phyloP scores from a whole-genome alignment of 352 stramenopile genomes.

The Discostella stelligera region DNA sequence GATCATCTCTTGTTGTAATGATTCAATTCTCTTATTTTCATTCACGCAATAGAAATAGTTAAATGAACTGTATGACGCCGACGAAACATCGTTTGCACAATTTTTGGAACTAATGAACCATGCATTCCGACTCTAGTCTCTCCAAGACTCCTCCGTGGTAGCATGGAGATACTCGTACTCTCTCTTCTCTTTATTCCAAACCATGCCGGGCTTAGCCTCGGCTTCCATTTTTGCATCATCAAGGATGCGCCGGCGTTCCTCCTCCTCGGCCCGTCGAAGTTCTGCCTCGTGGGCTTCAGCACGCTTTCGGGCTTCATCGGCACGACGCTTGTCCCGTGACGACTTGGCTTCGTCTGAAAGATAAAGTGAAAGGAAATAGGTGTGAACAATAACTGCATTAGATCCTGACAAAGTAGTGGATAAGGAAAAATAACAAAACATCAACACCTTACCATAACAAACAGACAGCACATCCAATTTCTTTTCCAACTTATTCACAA shows the following conservation, averaged over 20 bases:
- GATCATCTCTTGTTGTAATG: background rate
- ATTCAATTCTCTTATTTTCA: background rate
- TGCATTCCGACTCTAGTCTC: constrained; percentile 46
- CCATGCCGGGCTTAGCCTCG: constrained; percentile 67
- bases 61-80: background rate
- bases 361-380: background rate
- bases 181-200: constrained; percentile 73
- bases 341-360: constrained; percentile 36
- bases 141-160: constrained; percentile 76
- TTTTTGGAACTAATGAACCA: background rate
- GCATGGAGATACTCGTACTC: constrained; percentile 74
- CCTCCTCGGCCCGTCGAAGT: constrained; percentile 57
- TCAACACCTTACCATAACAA: constrained; percentile 37
- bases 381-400: constrained; percentile 2
- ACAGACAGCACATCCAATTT: constrained; percentile 52
- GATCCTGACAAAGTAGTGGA: background rate
- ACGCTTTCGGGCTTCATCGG: constrained; percentile 35
- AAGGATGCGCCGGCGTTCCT: constrained; percentile 65
- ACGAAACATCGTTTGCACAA: background rate
- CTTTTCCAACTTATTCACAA: constrained; percentile 54
- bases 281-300: constrained; percentile 36
- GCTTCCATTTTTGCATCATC: constrained; percentile 62
- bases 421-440: background rate
- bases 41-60: background rate
- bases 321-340: constrained; percentile 43